Conservation (phyloP, 164 flowering plant genomes). For the Piper betle region DNA sequence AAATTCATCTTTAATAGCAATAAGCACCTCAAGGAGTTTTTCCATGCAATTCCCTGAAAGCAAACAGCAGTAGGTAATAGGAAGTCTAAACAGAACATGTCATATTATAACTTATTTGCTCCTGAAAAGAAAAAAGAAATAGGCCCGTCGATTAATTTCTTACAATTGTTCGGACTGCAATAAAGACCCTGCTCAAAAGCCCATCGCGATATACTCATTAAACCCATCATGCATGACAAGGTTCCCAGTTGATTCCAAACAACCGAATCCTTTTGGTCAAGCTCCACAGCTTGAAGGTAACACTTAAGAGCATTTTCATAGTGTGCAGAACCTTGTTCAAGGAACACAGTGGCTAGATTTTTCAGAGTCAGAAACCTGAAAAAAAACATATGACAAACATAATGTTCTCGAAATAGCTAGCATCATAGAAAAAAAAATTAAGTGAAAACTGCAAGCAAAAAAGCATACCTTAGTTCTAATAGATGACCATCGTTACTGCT, state of each 20-base stretch:
- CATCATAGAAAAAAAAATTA: not conserved
- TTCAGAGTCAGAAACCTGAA: slow-evolving; percentile 85
- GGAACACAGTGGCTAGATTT: slow-evolving; percentile 84
- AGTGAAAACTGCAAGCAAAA: not conserved
- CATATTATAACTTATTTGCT: not conserved
- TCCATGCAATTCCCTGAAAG: slow-evolving; percentile 98
- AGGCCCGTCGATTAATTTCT: slow-evolving; percentile 9
- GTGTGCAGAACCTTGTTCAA: slow-evolving; percentile 67
- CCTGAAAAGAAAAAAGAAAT: not conserved
- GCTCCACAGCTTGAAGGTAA: slow-evolving; percentile 96
- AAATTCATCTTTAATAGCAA: slow-evolving; percentile 95
- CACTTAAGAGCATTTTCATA: slow-evolving; percentile 74
- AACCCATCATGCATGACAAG: slow-evolving; percentile 83
- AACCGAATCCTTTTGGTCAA: slow-evolving; percentile 89
- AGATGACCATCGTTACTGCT: slow-evolving; percentile 68
- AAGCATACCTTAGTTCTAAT: slow-evolving; percentile 69
- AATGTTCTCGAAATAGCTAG: not conserved
- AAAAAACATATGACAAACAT: not conserved
- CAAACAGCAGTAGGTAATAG: not conserved
- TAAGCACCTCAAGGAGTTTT: slow-evolving; percentile 91
- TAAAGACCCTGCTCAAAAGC: slow-evolving; percentile 96
- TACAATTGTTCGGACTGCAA: slow-evolving; percentile 97
- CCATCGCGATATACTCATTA: slow-evolving; percentile 90
- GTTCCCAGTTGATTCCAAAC: slow-evolving; percentile 96
- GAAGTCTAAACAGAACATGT: not conserved